Percentiles rank a stretch among this genome's conserved stretches.
Conservation (phyloP, 352 stramenopile species). For the Phytophthora macrochlamydospora region DNA sequence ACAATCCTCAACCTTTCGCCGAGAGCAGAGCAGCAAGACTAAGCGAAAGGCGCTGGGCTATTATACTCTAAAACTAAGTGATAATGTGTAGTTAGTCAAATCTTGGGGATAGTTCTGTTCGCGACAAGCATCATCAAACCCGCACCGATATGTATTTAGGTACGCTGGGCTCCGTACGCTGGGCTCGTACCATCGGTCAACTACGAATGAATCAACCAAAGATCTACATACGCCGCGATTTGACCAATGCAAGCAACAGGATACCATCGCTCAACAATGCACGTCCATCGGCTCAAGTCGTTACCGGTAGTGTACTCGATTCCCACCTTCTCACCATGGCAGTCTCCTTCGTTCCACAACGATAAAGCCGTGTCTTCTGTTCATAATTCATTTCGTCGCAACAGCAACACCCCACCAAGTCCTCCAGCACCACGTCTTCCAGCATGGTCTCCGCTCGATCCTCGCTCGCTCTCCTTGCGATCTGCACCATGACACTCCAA, state of each 20-base stretch:
- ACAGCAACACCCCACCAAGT: conserved; percentile 9
- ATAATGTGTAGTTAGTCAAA: too few relatives aligned
- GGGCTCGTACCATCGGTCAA: neutral
- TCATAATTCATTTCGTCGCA: conserved; percentile 6
- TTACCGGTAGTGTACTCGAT: too few relatives aligned
- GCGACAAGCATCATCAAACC: neutral
- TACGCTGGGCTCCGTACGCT: too few relatives aligned
- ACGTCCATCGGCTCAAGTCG: neutral
- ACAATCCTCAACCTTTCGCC: too few relatives aligned
- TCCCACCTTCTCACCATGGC: too few relatives aligned
- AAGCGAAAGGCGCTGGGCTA: too few relatives aligned
- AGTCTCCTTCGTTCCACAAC: neutral
- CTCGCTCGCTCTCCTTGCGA: neutral
- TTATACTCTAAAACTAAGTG: too few relatives aligned
- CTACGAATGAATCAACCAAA: conserved; percentile 2
- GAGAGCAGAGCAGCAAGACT: too few relatives aligned
- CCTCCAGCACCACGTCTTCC: neutral
- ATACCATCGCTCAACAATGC: neutral
- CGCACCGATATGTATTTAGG: too few relatives aligned
- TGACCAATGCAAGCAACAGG: neutral
- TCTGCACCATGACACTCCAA: neutral
- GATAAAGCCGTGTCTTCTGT: neutral
- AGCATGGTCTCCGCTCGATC: conserved; percentile 8
- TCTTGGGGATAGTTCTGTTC: neutral
- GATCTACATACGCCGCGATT: neutral